Evolutionary conservation across 768 basidiomycete species (phyloP), one percentile per base, ranked within the genome.

Genomic region (Lactarius psammicola): DNA sequence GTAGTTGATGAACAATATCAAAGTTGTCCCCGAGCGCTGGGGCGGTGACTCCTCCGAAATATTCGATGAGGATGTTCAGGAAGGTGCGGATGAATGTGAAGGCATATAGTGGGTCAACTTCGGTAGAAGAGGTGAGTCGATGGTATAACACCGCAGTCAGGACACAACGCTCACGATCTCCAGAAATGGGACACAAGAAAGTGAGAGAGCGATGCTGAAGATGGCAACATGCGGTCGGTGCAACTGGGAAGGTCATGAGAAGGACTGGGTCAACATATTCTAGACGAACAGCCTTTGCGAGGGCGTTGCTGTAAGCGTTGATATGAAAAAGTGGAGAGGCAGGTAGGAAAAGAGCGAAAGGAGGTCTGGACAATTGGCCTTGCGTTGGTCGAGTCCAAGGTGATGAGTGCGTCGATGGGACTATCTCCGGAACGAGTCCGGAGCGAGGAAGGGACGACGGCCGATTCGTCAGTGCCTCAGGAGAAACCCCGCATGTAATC

Each of bases 1-100:
- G 82, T 20, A 98, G 85, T 92, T 96, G 95, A 73, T 98, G 96
- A 8, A 97, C 94, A 30, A 93, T 85, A 72, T 98, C 95, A 75
- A 97, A 96, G 75, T 96, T 92, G 66, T 97, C 94, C 71, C 87
- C 91, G 69, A 98, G 77, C 2, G 85, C 87, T 6, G 85, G 82
- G 30, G 90, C 85, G 36, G 89, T 92, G 28, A 95, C 80, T n/a
- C 86, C 84, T 1, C 92, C 94, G 69, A 97, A 87, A 74, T 98
- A 98, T 66, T 96, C 93, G 57, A 81, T 79, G 54, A 98, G 77
- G 55, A 95, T 89, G 59, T 92, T 88, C 42, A 90, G 76, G 74
- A 98, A 95, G 1, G 90, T 86, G 72, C 92, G 86, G 33, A 97
- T 75, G 74, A 96, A 97, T 0, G 94, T 83, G 73, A 98, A 95